Evolutionary conservation across 805 yeast species (phyloP).

Genomic region (Schizosaccharomyces japonicus): DNA sequence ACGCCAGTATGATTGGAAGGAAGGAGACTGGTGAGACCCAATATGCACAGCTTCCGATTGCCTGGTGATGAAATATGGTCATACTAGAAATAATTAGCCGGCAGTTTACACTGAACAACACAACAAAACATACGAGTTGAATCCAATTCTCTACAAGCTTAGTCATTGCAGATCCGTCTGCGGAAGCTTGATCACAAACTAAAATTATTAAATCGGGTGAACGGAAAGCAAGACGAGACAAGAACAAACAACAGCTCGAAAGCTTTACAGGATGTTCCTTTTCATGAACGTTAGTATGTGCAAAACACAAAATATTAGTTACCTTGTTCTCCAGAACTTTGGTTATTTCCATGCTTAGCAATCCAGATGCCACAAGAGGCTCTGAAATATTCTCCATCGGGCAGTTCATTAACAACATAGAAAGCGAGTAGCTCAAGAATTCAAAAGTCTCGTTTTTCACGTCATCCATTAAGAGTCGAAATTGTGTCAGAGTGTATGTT

Average conservation of each 20-base stretch:
- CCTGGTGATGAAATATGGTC: conserved; percentile 48
- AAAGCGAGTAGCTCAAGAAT: background rate
- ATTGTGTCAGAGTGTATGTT: background rate
- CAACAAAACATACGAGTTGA: background rate
- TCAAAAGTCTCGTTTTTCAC: background rate
- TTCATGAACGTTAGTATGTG: background rate
- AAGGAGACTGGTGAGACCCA: conserved; percentile 35
- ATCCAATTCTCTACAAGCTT: background rate
- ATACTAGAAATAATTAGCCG: conserved; percentile 12
- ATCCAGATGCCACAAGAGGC: background rate
- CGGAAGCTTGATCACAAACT: background rate
- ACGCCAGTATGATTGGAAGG: conserved; percentile 18
- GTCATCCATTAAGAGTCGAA: background rate
- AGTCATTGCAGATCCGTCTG: background rate
- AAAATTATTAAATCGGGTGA: background rate
- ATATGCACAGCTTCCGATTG: conserved; percentile 39
- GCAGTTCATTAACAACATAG: background rate
- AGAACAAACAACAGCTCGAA: background rate
- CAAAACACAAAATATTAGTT: no score
- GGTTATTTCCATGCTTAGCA: background rate
- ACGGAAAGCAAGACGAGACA: background rate
- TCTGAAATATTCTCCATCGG: background rate
- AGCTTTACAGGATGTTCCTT: background rate
- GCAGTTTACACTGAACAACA: conserved; percentile 11
- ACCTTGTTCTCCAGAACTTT: background rate